Evolutionary conservation across 805 yeast genomes (phyloP), one percentile per base, ranked within the genome.

Genomic region (Lipomyces anomalus): DNA sequence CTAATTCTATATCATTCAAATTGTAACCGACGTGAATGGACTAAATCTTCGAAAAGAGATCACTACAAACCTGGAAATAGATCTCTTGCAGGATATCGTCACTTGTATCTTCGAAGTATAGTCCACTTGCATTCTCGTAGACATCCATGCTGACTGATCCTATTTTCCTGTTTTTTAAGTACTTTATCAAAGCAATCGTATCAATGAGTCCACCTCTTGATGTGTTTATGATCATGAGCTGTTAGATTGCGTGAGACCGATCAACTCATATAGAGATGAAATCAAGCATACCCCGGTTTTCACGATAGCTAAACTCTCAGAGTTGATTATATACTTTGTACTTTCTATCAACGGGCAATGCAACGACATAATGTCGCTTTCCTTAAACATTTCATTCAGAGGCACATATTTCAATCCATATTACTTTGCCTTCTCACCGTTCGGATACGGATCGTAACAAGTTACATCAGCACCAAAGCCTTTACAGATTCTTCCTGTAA

Each of bases 191-290:
- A 20, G 67, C 69, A 21, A 56, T 52, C 49, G 74, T 76, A 52
- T 74, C 69, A 43, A 73, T 68, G 28, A 73, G 67, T 3, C 75
- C 75, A 3, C 78, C 78, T 39, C 78, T 61, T 13, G 77, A 73
- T 23, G 75, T 72, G 59, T 73, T 73, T 44, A 73, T 60, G 9
- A 73, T 56, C 35, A 72, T 62, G n/a, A 60, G 69, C 23, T 32
- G 18, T 29, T 13, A 22, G 3, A 4, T 17, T 18, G 26, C 11
- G 23, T 4, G 11, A 3, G 29, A 22, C 5, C 17, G 21, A 24
- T 4, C 13, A 11, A 9, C 24, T 30, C 6, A 2, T 4, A 22
- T 4, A 9, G 22, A n/a, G 16, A 35, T n/a, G 4, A 17, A 22
- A 1, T n/a, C n/a, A n/a, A n/a, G n/a, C n/a, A n/a, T n/a, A 64